These are phyloP conservation scores for Penicillium sp. DNA, from an alignment of 2,329 filamentous ascomycete genomes.

Conservation along the genomic window DNA sequence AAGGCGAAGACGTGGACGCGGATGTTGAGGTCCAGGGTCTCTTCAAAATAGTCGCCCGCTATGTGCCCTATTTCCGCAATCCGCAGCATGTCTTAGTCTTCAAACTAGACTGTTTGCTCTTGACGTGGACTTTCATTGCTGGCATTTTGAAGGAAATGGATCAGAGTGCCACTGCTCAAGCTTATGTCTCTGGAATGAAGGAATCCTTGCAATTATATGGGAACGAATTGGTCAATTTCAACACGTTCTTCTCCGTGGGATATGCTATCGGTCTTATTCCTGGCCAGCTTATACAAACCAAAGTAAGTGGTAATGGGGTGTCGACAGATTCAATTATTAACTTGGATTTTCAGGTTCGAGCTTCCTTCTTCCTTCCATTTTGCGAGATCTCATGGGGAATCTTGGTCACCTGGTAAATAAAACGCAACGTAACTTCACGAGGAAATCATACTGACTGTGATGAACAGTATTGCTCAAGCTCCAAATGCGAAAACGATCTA, in stretches of 20 bases:
- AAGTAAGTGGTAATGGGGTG: background rate
- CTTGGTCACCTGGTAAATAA: constrained; percentile 6
- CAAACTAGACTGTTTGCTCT: constrained; percentile 4
- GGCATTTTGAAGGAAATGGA: constrained; percentile 10
- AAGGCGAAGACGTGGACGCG: background rate
- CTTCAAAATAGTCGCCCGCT: background rate
- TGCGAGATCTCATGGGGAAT: constrained; percentile 10
- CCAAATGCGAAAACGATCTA: constrained; percentile 9
- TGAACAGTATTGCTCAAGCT: constrained; percentile 2
- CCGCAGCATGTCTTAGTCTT: constrained; percentile 7
- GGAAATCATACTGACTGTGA: background rate
- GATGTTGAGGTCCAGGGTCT: background rate
- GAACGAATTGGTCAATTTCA: constrained; percentile 9
- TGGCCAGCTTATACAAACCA: constrained; percentile 9
- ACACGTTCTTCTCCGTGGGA: constrained; percentile 8
- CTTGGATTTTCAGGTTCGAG: constrained; percentile 1
- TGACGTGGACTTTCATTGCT: constrained; percentile 10
- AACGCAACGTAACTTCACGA: background rate
- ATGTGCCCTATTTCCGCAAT: constrained; percentile 6
- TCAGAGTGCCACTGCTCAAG: constrained; percentile 5
- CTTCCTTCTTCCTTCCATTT: constrained; percentile 6
- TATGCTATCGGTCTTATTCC: constrained; percentile 9
- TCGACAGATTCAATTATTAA: background rate
- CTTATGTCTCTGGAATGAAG: constrained; percentile 12
- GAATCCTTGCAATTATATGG: constrained; percentile 6